phyloP scores from a whole-genome alignment of 192 early-diverging fungal species.

The Globomyces pollinis-pini region DNA sequence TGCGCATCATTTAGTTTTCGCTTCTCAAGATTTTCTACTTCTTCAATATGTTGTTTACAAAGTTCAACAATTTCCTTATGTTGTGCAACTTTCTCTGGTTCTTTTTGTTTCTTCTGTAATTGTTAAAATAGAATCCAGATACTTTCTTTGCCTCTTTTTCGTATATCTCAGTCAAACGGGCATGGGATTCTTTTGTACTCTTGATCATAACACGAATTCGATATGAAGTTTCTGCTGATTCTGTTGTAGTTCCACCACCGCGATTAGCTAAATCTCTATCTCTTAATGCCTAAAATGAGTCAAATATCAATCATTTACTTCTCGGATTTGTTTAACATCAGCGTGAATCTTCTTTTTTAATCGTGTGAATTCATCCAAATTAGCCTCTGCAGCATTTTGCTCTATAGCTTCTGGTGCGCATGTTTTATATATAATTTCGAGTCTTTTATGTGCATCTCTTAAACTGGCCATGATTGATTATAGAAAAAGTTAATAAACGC shows the following conservation, averaged over 20 bases:
- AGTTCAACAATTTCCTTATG: conserved; percentile 46
- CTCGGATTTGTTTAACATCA: conserved; percentile 40
- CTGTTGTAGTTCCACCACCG: conserved; percentile 41
- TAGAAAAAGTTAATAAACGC: too few species aligned
- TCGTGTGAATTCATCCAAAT: conserved; percentile 48
- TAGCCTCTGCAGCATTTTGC: conserved; percentile 23
- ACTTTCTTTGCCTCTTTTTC: conserved; percentile 53
- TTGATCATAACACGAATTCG: conserved; percentile 45
- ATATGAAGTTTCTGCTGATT: conserved; percentile 53
- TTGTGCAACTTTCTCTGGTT: conserved; percentile 30
- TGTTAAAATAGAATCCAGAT: conserved; percentile 10
- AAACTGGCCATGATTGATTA: conserved; percentile 32
- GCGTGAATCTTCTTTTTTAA: conserved; percentile 44
- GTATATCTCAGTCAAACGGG: conserved; percentile 34
- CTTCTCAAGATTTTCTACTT: conserved; percentile 54
- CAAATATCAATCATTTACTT: too few species aligned
- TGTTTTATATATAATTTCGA: conserved; percentile 49
- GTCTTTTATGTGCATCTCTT: conserved; percentile 50
- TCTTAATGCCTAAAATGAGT: conserved; percentile 24
- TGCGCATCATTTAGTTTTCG: conserved; percentile 39
- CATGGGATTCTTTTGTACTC: conserved; percentile 33
- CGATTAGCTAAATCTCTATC: conserved; percentile 41
- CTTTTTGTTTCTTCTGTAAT: conserved; percentile 16
- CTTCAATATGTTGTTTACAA: conserved; percentile 48
- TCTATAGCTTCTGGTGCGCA: conserved; percentile 46